Evolutionary conservation across 1,284 basidiomycete genomes (phyloP), one percentile per base, ranked within the genome.

Genomic region (Fomitopsis palustris): DNA sequence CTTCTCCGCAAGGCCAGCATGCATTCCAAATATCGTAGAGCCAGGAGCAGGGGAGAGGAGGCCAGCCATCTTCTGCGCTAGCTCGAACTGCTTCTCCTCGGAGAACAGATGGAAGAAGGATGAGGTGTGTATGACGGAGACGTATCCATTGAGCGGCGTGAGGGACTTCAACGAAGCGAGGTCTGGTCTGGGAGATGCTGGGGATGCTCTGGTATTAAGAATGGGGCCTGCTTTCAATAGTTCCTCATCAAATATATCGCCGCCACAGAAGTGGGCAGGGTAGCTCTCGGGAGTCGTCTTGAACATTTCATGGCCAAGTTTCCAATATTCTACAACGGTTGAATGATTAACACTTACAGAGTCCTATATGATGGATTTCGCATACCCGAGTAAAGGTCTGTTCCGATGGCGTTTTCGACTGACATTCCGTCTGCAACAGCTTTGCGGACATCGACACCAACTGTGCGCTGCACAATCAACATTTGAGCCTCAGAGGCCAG

Each of bases 81-180:
- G 69, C 29, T 72, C 56, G 14, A 67, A 55, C 64, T 82, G 79
- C 23, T 70, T 52, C 17, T 73, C 74, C 62, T 78, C 72, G 25
- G 70, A 60, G 67, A 82, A 82, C 14, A 82, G 71, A 61, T 82
- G 80, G 67, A 82, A 83, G 63, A 82, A 74, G 2, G 75, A 67
- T 14, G 76, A 76, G 7, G 75, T 71, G 62, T 78, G 75, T 31
- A 83, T 77, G 9, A 72, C 77, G 4, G 77, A 75, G 27, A 79
- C 60, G 56, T 74, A 72, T 5, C 77, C 75, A 51, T 73, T 73
- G 8, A 82, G 72, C 2, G 74, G 73, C n/a, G 66, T 77, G 29
- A 81, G 71, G 10, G 70, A 69, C 1, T 62, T 72, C 23, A 80
- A 61, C 8, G 65, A 55, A 21, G 58, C 53, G 5, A 79, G 67